Conservation (phyloP, 2,329 filamentous ascomycete species). For the Neofusicoccum umdonicola region DNA sequence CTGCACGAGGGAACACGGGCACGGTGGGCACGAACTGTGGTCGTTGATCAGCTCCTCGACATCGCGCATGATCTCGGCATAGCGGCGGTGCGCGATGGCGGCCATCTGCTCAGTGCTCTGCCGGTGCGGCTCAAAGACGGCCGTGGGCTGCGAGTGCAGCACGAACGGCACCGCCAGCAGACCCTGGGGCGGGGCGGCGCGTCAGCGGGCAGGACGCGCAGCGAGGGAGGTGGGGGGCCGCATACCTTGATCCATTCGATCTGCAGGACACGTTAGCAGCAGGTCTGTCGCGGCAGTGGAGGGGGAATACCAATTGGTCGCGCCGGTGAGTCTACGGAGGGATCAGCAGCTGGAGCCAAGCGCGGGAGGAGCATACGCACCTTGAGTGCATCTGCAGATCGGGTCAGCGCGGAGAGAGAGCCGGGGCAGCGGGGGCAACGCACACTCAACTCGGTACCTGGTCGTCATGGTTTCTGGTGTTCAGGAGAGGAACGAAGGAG, state of each 20-base stretch:
- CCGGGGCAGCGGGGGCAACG: conserved; percentile 17
- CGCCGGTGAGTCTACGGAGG: conserved; percentile 73
- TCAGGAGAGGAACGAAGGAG: conserved; percentile 2
- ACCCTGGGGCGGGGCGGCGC: conserved; percentile 24
- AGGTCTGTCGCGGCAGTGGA: not conserved
- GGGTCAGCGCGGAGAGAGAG: conserved; percentile 3
- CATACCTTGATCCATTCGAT: conserved; percentile 87
- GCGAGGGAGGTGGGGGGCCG: not conserved
- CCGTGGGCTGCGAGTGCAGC: conserved; percentile 89
- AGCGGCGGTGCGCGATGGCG: conserved; percentile 77
- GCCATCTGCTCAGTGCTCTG: conserved; percentile 69
- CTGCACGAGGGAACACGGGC: not conserved
- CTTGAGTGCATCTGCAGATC: conserved; percentile 60
- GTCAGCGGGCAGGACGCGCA: not conserved
- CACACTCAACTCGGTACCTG: conserved; percentile 43
- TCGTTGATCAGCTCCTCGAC: conserved; percentile 90
- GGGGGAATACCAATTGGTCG: conserved; percentile 77
- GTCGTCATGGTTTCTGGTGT: conserved; percentile 36
- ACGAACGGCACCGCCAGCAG: conserved; percentile 94
- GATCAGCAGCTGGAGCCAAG: conserved; percentile 3
- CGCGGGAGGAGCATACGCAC: conserved; percentile 37
- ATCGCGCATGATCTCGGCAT: conserved; percentile 92
- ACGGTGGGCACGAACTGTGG: conserved; percentile 62
- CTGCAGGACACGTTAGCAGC: conserved; percentile 30
- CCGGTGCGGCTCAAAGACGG: conserved; percentile 70